phyloP scores from a whole-genome alignment of 306 rosid genomes.

The Clitoria ternatea region DNA sequence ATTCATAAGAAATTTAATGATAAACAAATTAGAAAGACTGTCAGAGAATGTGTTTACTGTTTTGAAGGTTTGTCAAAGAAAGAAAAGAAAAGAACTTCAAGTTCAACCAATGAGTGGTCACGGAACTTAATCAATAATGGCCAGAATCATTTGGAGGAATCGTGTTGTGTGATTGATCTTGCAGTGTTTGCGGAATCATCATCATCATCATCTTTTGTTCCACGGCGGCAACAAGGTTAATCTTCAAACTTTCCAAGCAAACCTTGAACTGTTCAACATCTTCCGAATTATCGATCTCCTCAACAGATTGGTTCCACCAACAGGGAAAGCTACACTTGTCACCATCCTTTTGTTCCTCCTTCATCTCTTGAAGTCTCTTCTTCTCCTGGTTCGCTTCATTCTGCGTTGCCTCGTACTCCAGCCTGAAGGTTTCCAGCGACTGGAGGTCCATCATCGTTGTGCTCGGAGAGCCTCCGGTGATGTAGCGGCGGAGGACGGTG shows the following conservation, averaged over 20 bases:
- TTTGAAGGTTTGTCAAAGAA: no score
- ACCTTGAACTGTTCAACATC: conserved; percentile 10
- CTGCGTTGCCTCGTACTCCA: neutral
- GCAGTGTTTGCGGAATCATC: no score
- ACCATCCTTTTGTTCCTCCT: neutral
- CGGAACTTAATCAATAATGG: no score
- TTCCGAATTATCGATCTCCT: conserved; percentile 24
- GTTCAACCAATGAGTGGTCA: no score
- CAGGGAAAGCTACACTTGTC: neutral
- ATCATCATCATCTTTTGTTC: no score
- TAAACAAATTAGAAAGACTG: no score
- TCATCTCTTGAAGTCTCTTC: neutral
- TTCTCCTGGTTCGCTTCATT: neutral
- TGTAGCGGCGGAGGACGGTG: neutral
- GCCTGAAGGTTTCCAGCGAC: neutral
- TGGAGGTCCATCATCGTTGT: neutral
- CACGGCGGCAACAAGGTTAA: neutral
- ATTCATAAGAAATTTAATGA: no score
- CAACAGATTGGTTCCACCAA: conserved; percentile 21
- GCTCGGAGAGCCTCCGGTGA: neutral
- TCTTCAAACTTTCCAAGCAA: neutral
- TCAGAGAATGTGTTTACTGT: no score
- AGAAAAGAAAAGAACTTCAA: no score
- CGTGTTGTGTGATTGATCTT: no score
- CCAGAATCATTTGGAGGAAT: no score